Base-by-base conservation (phyloP, 2,329 filamentous ascomycete species). In the Diaporthe helianthi region DNA sequence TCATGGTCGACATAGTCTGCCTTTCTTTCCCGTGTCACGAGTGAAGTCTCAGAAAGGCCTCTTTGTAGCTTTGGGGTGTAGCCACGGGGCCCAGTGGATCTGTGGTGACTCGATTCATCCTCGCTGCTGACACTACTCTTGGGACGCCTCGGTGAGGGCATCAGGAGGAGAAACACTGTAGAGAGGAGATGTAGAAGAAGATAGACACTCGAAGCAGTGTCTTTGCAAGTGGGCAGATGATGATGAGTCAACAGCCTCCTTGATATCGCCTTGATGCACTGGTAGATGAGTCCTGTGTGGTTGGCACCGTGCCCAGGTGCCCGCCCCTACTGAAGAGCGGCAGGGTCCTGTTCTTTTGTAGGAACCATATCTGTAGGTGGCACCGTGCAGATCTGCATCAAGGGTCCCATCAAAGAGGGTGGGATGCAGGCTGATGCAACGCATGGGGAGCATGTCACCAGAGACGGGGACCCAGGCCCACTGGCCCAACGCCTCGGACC, bases 51-150 rank as follows among this genome's bases (percentile, higher is more conserved):
- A 17, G 69, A 71, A 4, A 58, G 38, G 6, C 53, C 58, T 38
- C 69, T 67, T 26, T 68, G 46, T 9, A 71, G 3, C 2, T 44
- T 64, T 33, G 71, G 58, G 29, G 46, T 31, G 51, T 58, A 61
- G 17, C 60, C 55, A 33, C 61, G 71, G 4, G 54, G 60, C 19
- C 41, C 65, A n/a, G 46, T 54, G 10, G 70, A 72, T n/a, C 33
- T 54, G 8, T 8, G 65, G 31, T 46, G 51, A 17, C 13, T 47
- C 15, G 49, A 33, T 3, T 52, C 64, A 64, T 71, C 71, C 3
- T 68, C 64, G 52, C 70, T 71, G 64, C 68, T 68, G 15, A 47
- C 61, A 47, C 26, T 69, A 29, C 24, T 67, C 36, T n/a, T 67
- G n/a, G 54, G 49, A 47, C 63, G 61, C 52, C 54, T 61, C 6